Evolutionary conservation across 805 yeast genomes (phyloP).

Genomic region (Diddensiella santjacobensis): DNA sequence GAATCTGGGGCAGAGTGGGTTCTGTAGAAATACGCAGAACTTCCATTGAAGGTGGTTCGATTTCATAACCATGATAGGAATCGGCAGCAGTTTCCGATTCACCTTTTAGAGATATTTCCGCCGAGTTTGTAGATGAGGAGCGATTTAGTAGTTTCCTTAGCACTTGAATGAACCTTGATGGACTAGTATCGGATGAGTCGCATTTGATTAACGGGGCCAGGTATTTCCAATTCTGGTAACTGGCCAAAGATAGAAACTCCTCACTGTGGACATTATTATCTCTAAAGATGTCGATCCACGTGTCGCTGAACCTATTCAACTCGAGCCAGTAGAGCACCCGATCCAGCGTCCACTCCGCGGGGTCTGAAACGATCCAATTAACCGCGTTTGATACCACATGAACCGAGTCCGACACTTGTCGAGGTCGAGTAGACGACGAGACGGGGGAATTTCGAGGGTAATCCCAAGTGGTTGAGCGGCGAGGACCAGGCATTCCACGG

Average conservation of each 20-base stretch:
- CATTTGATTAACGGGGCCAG: conserved; percentile 32
- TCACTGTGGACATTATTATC: conserved; percentile 57
- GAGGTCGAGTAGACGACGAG: conserved; percentile 4
- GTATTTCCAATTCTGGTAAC: conserved; percentile 56
- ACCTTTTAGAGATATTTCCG: conserved; percentile 1
- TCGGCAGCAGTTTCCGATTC: neutral
- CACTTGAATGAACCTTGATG: conserved; percentile 53
- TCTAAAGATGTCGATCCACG: conserved; percentile 68
- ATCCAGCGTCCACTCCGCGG: conserved; percentile 68
- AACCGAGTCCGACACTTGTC: conserved; percentile 3
- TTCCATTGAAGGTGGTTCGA: no score
- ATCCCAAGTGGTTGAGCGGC: neutral
- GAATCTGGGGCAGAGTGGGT: no score
- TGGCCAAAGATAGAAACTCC: conserved; percentile 61
- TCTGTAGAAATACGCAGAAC: no score
- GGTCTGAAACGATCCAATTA: conserved; percentile 48
- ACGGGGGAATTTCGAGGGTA: neutral
- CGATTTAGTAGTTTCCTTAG: conserved; percentile 43
- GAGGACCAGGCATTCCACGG: neutral
- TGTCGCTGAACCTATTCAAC: conserved; percentile 59
- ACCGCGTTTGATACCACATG: neutral
- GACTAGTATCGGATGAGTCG: conserved; percentile 45
- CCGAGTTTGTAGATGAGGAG: conserved; percentile 19
- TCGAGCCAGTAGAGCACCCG: conserved; percentile 68
- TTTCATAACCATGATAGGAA: no score